Percentiles rank a stretch among this genome's conserved stretches.
Conservation (phyloP, 1,284 basidiomycete genomes). For the Sanghuangporus weigelae region DNA sequence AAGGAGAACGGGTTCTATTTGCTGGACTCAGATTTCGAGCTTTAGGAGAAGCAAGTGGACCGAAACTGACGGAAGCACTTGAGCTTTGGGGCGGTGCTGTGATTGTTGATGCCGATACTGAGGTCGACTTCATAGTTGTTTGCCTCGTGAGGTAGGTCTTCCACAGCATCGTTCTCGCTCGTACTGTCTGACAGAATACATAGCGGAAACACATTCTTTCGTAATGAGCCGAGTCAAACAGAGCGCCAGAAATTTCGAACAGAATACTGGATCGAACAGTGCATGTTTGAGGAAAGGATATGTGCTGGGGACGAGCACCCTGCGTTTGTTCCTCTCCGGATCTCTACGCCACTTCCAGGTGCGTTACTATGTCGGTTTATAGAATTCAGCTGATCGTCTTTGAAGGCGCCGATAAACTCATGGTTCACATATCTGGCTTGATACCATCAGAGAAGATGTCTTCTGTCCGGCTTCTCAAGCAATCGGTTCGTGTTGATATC, state of each 20-base stretch:
- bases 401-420: constrained; percentile 46
- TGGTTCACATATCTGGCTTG: constrained; percentile 65
- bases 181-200: neutral
- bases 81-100: constrained; percentile 51
- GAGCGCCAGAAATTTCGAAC: constrained; percentile 58
- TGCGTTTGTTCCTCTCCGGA: constrained; percentile 53
- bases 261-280: constrained; percentile 79
- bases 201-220: constrained; percentile 58
- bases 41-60: constrained; percentile 57
- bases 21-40: constrained; percentile 47
- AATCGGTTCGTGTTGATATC: constrained; percentile 6
- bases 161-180: neutral
- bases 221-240: constrained; percentile 40
- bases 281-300: constrained; percentile 61
- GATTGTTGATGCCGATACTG: constrained; percentile 39
- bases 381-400: constrained; percentile 8
- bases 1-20: constrained; percentile 35
- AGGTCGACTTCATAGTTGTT: constrained; percentile 61
- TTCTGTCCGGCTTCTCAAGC: constrained; percentile 10
- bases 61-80: constrained; percentile 51
- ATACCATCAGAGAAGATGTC: constrained; percentile 22
- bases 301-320: constrained; percentile 55
- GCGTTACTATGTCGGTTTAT: constrained; percentile 17
- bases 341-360: constrained; percentile 49
- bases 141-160: constrained; percentile 58